phyloP scores from a whole-genome alignment of 2,329 filamentous ascomycete species.

The Colletotrichum caudatum region DNA sequence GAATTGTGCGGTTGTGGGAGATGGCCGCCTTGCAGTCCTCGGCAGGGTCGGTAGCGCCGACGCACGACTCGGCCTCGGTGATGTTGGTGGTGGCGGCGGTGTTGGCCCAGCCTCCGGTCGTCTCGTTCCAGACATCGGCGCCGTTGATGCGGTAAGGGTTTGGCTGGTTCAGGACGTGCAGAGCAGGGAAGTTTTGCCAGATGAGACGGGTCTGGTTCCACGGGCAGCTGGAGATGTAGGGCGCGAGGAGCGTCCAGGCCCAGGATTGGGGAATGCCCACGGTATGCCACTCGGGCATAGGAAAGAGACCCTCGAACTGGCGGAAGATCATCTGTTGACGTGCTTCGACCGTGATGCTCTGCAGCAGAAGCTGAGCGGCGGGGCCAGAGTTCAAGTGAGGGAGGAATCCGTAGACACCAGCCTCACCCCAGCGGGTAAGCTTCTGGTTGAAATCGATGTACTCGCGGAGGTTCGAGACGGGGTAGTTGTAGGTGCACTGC shows the following conservation, averaged over 20 bases:
- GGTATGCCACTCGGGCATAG: slow-evolving; percentile 87
- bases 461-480: slow-evolving; percentile 78
- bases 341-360: slow-evolving; percentile 82
- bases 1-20: slow-evolving; percentile 74
- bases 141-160: slow-evolving; percentile 77
- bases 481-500: slow-evolving; percentile 87
- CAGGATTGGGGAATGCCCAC: slow-evolving; percentile 84
- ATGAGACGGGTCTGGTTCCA: slow-evolving; percentile 77
- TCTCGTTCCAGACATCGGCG: slow-evolving; percentile 72
- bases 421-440: slow-evolving; percentile 84
- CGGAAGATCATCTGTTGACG: slow-evolving; percentile 88
- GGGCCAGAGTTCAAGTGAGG: slow-evolving; percentile 82
- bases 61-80: slow-evolving; percentile 62
- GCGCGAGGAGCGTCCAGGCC: slow-evolving; percentile 85
- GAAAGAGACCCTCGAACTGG: slow-evolving; percentile 82
- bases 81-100: slow-evolving; percentile 64
- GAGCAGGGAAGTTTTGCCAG: slow-evolving; percentile 86
- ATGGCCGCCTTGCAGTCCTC: slow-evolving; percentile 74
- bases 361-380: slow-evolving; percentile 77
- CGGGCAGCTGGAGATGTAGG: slow-evolving; percentile 84
- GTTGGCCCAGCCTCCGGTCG: slow-evolving; percentile 68
- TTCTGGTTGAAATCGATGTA: slow-evolving; percentile 89
- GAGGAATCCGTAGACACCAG: slow-evolving; percentile 84
- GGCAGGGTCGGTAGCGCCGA: slow-evolving; percentile 65
- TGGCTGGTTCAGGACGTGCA: slow-evolving; percentile 80